phyloP scores from a whole-genome alignment of 257 asterid genomes.

The Capsicum chinense region DNA sequence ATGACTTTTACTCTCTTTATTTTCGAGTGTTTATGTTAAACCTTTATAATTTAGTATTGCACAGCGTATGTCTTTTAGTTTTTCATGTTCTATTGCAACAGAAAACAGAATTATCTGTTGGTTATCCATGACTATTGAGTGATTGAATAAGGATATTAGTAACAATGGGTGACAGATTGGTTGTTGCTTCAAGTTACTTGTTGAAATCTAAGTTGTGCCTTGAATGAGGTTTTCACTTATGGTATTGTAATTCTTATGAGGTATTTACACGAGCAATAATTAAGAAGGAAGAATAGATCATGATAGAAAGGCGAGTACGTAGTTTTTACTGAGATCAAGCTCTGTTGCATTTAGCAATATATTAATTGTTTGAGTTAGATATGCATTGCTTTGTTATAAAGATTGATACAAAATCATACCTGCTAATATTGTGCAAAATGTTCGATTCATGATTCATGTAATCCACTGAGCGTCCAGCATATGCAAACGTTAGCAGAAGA shows the following conservation, averaged over 20 bases:
- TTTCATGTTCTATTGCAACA: constrained; percentile 5
- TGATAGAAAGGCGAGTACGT: background rate
- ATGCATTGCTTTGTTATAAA: background rate
- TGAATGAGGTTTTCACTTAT: background rate
- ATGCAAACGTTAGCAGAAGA: background rate
- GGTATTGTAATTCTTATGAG: background rate
- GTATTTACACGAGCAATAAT: background rate
- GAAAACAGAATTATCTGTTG: background rate
- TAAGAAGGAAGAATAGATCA: background rate
- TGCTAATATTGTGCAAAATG: constrained; percentile 19
- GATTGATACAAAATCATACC: background rate
- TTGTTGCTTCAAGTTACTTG: background rate
- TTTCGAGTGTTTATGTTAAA: background rate
- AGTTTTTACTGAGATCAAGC: background rate
- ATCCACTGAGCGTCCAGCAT: background rate
- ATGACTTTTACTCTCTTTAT: constrained; percentile 28
- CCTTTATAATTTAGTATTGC: background rate
- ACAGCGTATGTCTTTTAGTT: background rate
- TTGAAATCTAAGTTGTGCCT: background rate
- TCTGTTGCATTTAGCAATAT: constrained; percentile 1
- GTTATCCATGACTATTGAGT: background rate
- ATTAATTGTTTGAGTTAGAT: background rate
- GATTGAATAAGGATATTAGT: background rate
- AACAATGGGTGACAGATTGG: background rate
- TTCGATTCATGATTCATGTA: background rate